These are phyloP conservation scores for Eucalyptus melliodora DNA, from an alignment of 345 rosid genomes.

Conservation along the genomic window DNA sequence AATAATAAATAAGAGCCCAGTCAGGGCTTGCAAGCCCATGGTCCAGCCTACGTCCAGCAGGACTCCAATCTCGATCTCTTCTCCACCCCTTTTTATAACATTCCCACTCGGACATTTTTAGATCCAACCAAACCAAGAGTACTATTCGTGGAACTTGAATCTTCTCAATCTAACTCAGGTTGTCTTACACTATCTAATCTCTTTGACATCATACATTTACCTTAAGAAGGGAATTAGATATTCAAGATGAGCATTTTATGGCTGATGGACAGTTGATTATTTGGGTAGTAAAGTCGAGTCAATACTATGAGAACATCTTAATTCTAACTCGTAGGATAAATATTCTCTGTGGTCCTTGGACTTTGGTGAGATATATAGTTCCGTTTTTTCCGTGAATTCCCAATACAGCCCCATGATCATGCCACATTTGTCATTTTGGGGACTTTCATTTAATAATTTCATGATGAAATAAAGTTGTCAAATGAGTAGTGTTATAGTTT, in stretches of 20 bases:
- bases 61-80: not conserved
- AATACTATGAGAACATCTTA: not conserved
- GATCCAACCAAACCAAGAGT: not conserved
- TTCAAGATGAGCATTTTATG: not conserved
- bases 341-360: not conserved
- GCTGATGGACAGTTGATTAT: not conserved
- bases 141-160: not conserved
- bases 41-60: not conserved
- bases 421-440: not conserved
- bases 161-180: not conserved
- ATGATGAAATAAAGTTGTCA: not conserved
- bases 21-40: not conserved
- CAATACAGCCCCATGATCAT: not conserved
- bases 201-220: not conserved
- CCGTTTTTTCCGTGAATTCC: not conserved
- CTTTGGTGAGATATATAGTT: not conserved
- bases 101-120: not conserved
- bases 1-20: not conserved
- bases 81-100: not conserved
- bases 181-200: not conserved
- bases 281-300: not conserved
- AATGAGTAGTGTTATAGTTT: not conserved
- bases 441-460: not conserved
- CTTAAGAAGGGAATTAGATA: not conserved
- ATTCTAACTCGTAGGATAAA: not conserved